Base-by-base conservation (phyloP, 257 asterid genomes). In the Cynanchum wilfordii region DNA sequence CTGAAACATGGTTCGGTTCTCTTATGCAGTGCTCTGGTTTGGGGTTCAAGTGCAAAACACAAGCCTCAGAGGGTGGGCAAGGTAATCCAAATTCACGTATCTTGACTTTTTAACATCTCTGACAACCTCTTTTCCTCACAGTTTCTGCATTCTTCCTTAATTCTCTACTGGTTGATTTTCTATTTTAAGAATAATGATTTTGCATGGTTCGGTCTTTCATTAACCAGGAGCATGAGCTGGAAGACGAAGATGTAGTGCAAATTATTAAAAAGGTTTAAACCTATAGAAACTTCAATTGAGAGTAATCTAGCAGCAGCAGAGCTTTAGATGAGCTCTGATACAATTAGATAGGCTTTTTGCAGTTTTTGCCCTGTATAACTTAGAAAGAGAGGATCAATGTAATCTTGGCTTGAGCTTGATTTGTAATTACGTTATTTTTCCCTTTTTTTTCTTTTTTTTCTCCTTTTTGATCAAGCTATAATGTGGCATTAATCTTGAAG, bases 11-110 rank as follows among this genome's bases (percentile, higher is more conserved):
- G 54, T 70, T 77, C 69, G 66, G 54, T 70, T 77, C 71, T 63
- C 55, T 75, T 56, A 45, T 79, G 82, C 79, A 95, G 99, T 73
- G 98, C 97, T 42, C 72, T 95, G 79, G 99, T 95, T 60, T 95
- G 99, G 99, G 99, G 99, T 69, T 95, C 99, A 70, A 95, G 99
- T 69, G 98, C 74, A 55, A 95, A 95, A 73, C 99, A 95, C 96
- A 95, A 90, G 81, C 99, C 99, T 51, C 99, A 95, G 88, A 87
- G 98, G 76, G 99, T 95, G 29, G 99, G 99, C 78, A 95, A 73
- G 98, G 99, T 94, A 82, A 74, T 58, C 72, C 40, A 62, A 7
- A 19, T n/a, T 69, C 17, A 51, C 56, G 27, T 19, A 1, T 58
- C 60, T 45, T 55, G 19, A 25, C 9, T 30, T 59, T 10, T 13